These are phyloP conservation scores for Gaultheria prostrata DNA, from an alignment of 148 eudicot species.

Conservation along the genomic window DNA sequence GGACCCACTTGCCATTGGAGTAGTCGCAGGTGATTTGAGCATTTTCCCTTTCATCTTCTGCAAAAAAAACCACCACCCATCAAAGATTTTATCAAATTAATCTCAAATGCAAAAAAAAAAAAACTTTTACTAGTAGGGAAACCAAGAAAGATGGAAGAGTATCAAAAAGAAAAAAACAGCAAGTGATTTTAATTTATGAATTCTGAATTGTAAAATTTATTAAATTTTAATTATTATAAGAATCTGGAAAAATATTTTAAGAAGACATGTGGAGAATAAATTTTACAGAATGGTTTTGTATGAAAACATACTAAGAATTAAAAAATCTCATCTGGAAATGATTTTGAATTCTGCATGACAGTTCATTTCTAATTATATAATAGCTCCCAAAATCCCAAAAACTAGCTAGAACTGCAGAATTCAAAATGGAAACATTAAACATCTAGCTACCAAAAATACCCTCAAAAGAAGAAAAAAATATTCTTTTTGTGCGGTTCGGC, in stretches of 20 bases:
- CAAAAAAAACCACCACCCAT: slow-evolving; percentile 12
- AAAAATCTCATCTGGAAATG: neutral
- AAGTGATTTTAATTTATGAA: neutral
- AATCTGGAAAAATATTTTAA: neutral
- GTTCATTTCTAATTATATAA: neutral
- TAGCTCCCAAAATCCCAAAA: neutral
- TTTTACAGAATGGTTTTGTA: neutral
- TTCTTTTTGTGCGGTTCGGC: neutral
- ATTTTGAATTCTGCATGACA: neutral
- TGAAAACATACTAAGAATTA: neutral
- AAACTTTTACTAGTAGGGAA: neutral
- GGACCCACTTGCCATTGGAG: slow-evolving; percentile 71
- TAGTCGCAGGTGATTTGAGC: slow-evolving; percentile 53
- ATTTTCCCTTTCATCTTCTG: slow-evolving; percentile 33
- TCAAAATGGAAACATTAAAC: neutral
- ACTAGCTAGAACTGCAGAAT: neutral
- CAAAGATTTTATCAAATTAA: neutral
- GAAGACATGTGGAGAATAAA: neutral
- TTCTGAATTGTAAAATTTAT: neutral
- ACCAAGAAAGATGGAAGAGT: neutral
- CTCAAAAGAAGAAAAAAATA: neutral
- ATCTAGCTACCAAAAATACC: neutral
- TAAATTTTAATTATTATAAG: neutral
- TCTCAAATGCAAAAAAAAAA: neutral
- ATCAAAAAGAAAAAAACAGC: neutral